phyloP scores from a whole-genome alignment of 371 early-diverging fungal species.

The Mortierella sp. region DNA sequence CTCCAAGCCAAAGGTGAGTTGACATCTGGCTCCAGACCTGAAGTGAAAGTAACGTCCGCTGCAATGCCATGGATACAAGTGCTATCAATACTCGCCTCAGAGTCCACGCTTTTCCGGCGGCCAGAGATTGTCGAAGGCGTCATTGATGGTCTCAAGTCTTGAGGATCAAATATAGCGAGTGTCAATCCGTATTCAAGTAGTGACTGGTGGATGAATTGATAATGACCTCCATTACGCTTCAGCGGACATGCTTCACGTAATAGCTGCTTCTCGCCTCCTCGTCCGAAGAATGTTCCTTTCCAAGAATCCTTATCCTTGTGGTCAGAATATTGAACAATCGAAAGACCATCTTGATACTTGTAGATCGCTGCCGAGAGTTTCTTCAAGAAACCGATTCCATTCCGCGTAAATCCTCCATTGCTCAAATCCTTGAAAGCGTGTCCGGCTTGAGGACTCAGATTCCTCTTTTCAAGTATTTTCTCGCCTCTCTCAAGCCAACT shows the following conservation, averaged over 20 bases:
- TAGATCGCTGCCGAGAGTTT: constrained; percentile 7
- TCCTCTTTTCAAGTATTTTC: too few relatives aligned
- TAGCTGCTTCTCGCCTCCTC: not conserved
- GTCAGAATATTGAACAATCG: not conserved
- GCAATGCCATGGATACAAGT: too few relatives aligned
- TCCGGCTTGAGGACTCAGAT: too few relatives aligned
- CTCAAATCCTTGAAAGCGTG: not conserved
- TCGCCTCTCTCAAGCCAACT: too few relatives aligned
- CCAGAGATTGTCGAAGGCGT: too few relatives aligned
- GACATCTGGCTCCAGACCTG: too few relatives aligned
- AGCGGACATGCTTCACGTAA: constrained; percentile 9
- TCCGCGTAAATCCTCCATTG: not conserved
- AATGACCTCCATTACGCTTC: not conserved
- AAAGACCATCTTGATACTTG: not conserved
- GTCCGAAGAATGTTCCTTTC: constrained; percentile 5
- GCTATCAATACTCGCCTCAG: too few relatives aligned
- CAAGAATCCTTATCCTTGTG: not conserved
- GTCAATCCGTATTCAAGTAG: constrained; percentile 2
- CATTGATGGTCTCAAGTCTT: too few relatives aligned
- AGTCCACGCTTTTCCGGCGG: too few relatives aligned
- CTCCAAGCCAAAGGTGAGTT: too few relatives aligned
- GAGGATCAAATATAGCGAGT: too few relatives aligned
- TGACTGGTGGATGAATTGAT: constrained; percentile 16
- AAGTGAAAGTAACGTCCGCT: too few relatives aligned
- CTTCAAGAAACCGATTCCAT: not conserved